These are phyloP conservation scores for Leonotis leonurus DNA, from an alignment of 257 asterid species.

Conservation along the genomic window DNA sequence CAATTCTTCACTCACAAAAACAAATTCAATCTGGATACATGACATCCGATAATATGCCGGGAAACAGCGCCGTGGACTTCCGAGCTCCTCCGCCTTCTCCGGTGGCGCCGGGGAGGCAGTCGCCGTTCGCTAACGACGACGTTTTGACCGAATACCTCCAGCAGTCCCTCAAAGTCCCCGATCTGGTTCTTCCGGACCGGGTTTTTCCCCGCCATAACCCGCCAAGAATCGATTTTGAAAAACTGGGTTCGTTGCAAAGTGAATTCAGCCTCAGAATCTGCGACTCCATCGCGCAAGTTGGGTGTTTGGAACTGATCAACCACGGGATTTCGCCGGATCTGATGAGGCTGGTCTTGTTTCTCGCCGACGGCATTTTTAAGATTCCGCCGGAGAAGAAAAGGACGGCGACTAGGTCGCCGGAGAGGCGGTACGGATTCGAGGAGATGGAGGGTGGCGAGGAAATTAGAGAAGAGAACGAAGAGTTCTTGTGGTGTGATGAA, in stretches of 20 bases:
- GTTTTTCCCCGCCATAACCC: conserved; percentile 66
- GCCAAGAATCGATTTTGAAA: conserved; percentile 42
- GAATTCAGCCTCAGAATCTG: conserved; percentile 22
- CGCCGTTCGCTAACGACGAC: conserved; percentile 54
- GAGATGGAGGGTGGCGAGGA: conserved; percentile 60
- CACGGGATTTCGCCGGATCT: conserved; percentile 60
- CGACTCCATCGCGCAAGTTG: conserved; percentile 35
- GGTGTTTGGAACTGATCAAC: conserved; percentile 70
- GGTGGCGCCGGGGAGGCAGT: conserved; percentile 59
- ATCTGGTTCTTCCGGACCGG: conserved; percentile 63
- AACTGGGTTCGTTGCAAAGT: conserved; percentile 13
- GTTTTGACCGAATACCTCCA: conserved; percentile 58
- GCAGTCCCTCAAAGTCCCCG: conserved; percentile 63
- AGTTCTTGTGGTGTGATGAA: conserved; percentile 70
- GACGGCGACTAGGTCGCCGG: conserved; percentile 38
- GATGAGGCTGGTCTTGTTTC: conserved; percentile 34
- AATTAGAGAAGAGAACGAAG: conserved; percentile 38
- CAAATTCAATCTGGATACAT: conserved; percentile 26
- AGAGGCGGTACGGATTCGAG: conserved; percentile 65
- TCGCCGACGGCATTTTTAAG: conserved; percentile 47
- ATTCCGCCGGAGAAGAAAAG: conserved; percentile 48
- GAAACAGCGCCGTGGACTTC: conserved; percentile 45
- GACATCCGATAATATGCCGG: conserved; percentile 39
- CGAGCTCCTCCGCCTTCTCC: conserved; percentile 97
- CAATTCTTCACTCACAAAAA: neutral